Percentiles rank a stretch among this genome's conserved stretches.
phyloP scores from a whole-genome alignment of 2,329 filamentous ascomycete species.

The Colletotrichum costaricense region DNA sequence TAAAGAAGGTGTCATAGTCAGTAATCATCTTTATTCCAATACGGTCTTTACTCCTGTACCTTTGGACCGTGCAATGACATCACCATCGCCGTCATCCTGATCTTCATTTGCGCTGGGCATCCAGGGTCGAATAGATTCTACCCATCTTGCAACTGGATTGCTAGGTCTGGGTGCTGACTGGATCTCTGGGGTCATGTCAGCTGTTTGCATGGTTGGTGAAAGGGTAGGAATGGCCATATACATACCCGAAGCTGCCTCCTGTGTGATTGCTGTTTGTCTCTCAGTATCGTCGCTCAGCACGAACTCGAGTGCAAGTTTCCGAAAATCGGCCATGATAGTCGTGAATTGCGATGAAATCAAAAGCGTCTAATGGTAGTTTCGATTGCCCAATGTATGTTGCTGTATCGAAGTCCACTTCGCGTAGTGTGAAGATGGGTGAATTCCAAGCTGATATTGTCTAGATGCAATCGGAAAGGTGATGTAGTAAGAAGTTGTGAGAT shows the following conservation, averaged over 20 bases:
- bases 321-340: conserved; percentile 60
- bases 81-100: conserved; percentile 51
- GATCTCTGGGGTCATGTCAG: conserved; percentile 51
- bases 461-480: neutral
- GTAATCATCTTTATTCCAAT: neutral
- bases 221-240: neutral
- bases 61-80: conserved; percentile 65
- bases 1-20: conserved; percentile 38
- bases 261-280: conserved; percentile 52
- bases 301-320: conserved; percentile 64
- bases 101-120: conserved; percentile 56
- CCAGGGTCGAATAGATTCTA: conserved; percentile 66
- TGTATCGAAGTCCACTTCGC: neutral
- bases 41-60: conserved; percentile 45
- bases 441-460: neutral
- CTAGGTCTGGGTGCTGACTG: conserved; percentile 55
- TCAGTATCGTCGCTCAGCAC: conserved; percentile 62
- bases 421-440: neutral
- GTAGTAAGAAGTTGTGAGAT: neutral
- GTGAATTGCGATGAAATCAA: neutral
- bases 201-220: neutral
- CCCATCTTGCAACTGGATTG: conserved; percentile 64
- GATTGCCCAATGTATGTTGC: neutral
- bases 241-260: conserved; percentile 58
- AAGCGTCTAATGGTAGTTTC: neutral